Base-by-base conservation (phyloP, 768 basidiomycete species). In the Panaeolus cyanescens region DNA sequence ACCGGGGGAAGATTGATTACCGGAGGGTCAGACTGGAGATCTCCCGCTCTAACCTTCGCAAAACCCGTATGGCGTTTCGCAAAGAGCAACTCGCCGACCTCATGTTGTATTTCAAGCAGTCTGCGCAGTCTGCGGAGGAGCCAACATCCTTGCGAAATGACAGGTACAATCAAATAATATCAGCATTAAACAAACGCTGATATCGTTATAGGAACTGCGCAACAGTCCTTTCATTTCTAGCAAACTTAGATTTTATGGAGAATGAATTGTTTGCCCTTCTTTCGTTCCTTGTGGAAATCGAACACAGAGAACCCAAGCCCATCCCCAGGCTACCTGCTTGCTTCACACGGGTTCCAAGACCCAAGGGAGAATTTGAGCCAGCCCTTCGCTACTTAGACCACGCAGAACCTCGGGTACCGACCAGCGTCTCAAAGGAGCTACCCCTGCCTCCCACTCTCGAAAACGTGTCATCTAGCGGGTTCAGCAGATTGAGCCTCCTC, bases 221-320 rank as follows among this genome's bases (percentile, higher is more conserved):
- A 10, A 40, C 42, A 9, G 54, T 42, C 17, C 40, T 60, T 28
- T 60, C 59, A 19, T 40, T 55, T 17, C 22, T 60, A 55, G 59
- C 54, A 19, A 55, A 60, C 25, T 32, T 60, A 19, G 59, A 60
- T 60, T 30, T 54, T 9, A 34, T 60, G 54, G 59, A 54, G 13
- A 55, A 36, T 13, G 59, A 60, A 33, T 32, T 60, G 4, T 40
- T 55, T 20, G 34, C 53, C n/a, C 36, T 60, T 22, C 34, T 60
- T 19, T 40, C 54, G 1, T 60, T 60, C 34, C 28, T 60, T 3
- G 32, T 60, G n/a, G 59, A 40, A 19, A 60, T 60, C 28, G 54
- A 60, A 32, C 54, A 54, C 32, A 54, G 59, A 28, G 59, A 60
- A 12, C 59, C 59, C 3, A 60, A 60, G 36, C 59, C 59, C 36